These are phyloP conservation scores for Cadophora sp. DNA, from an alignment of 2,329 filamentous ascomycete genomes.

Conservation along the genomic window DNA sequence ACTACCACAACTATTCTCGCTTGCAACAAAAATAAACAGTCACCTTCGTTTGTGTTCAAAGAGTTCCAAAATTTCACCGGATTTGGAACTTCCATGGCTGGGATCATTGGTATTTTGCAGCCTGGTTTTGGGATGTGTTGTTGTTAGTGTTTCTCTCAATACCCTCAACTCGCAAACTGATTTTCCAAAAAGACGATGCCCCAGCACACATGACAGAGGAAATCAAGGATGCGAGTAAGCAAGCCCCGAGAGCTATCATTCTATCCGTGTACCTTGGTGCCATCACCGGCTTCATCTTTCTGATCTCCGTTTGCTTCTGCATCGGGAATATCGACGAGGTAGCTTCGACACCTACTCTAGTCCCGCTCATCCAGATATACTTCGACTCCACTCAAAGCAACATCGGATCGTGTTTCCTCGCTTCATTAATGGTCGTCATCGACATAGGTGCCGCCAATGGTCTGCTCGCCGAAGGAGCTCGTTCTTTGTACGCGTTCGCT, in stretches of 20 bases:
- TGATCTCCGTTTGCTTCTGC: constrained; percentile 58
- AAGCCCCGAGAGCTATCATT: constrained; percentile 58
- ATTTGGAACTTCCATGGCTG: constrained; percentile 56
- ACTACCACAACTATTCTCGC: constrained; percentile 59
- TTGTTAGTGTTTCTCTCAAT: constrained; percentile 37
- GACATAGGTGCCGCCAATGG: constrained; percentile 50
- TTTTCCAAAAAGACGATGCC: constrained; percentile 40
- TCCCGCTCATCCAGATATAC: constrained; percentile 60
- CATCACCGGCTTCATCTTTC: constrained; percentile 54
- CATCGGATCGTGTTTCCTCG: constrained; percentile 55
- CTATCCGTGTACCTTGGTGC: constrained; percentile 56
- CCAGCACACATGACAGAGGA: constrained; percentile 63
- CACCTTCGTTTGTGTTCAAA: constrained; percentile 60
- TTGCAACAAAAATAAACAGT: constrained; percentile 59
- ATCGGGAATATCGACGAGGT: constrained; percentile 55
- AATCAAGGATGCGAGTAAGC: constrained; percentile 56
- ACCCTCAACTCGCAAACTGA: background rate
- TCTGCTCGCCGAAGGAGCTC: constrained; percentile 47
- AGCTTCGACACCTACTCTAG: constrained; percentile 51
- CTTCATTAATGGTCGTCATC: constrained; percentile 52
- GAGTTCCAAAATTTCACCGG: constrained; percentile 62
- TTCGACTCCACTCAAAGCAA: constrained; percentile 52
- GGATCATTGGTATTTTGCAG: constrained; percentile 60
- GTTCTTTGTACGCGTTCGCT: constrained; percentile 54
- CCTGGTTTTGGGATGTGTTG: constrained; percentile 62